Evolutionary conservation across 2,329 filamentous ascomycete species (phyloP), one percentile per base, ranked within the genome.

Genomic region (Beauveria brongniartii): DNA sequence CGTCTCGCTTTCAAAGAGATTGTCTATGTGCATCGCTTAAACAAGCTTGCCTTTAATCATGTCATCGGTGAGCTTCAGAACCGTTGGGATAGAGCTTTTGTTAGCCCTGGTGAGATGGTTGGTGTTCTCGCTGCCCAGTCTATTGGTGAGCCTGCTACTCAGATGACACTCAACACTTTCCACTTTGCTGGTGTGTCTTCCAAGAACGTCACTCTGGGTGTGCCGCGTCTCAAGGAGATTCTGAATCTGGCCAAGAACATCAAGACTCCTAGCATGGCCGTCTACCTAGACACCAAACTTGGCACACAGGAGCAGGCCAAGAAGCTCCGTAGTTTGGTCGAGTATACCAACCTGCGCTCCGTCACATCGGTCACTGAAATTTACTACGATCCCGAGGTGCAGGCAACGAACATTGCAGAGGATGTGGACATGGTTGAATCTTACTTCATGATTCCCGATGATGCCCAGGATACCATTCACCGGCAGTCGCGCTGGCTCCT

Each of bases 131-230:
- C 94, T 65, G 94, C 95, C 7, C 94, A 99, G 77, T 99, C 94
- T 37, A 99, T 99, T 72, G 94, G 94, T 78, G 94, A 99, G 75
- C 94, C 94, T 46, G 95, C 94, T 24, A 99, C 94, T 1, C 94
- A 99, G 80, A 99, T 99, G 94, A 99, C 94, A 1, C 79, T 99
- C 63, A 99, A 99, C 79, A 99, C 94, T 26, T 99, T 99, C 89
- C 94, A 99, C 82, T 99, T 99, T 75, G 92, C 94, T 75, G 94
- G 94, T 96, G 92, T 99, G 63, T 96, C 95, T 43, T 96, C 93
- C 26, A 99, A 99, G 88, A 99, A 99, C 82, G 93, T 99, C 60
- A 99, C 94, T 0, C 87, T 99, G 54, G 94, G 94, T 91, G 94
- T 99, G 48, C 94, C 94, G 48, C 93, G 94, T 86, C 85, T 99